Percentiles rank a stretch among this genome's conserved stretches.
phyloP scores from a whole-genome alignment of 2,329 filamentous ascomycete species.

The Colletotrichum endophyticum region DNA sequence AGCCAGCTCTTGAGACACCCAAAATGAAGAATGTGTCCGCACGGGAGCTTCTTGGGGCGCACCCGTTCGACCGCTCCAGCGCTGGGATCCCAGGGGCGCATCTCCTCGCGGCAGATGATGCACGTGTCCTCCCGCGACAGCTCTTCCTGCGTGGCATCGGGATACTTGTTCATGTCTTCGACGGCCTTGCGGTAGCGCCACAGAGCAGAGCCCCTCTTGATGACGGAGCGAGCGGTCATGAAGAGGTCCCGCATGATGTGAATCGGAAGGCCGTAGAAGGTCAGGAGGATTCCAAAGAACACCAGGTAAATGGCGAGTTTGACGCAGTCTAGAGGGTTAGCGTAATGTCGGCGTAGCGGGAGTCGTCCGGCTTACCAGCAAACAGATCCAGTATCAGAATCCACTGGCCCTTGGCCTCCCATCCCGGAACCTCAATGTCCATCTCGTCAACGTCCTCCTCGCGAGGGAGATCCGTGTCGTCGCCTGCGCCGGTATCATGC shows the following conservation, averaged over 20 bases:
- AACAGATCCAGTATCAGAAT: conserved; percentile 86
- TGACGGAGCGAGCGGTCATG: conserved; percentile 89
- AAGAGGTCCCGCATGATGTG: conserved; percentile 97
- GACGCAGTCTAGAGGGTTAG: conserved; percentile 71
- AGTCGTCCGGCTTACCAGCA: conserved; percentile 63
- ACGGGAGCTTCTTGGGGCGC: conserved; percentile 93
- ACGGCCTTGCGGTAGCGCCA: conserved; percentile 90
- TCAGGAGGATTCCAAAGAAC: conserved; percentile 92
- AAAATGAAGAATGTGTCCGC: conserved; percentile 93
- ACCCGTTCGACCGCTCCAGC: conserved; percentile 79
- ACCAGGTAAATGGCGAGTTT: conserved; percentile 88
- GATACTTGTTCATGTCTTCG: conserved; percentile 92
- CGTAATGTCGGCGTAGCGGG: background rate
- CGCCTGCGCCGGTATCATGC: conserved; percentile 49
- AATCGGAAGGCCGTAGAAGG: conserved; percentile 93
- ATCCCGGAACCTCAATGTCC: conserved; percentile 93
- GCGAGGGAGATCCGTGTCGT: conserved; percentile 57
- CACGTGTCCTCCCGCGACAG: conserved; percentile 88
- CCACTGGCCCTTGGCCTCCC: conserved; percentile 95
- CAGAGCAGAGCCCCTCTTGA: conserved; percentile 87
- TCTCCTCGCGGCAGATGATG: conserved; percentile 97
- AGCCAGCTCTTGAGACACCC: conserved; percentile 96
- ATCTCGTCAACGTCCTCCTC: conserved; percentile 87
- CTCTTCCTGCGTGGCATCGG: conserved; percentile 88
- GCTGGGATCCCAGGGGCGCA: conserved; percentile 75